phyloP scores from a whole-genome alignment of 1,284 basidiomycete species.

The Ceratobasidium sp. region DNA sequence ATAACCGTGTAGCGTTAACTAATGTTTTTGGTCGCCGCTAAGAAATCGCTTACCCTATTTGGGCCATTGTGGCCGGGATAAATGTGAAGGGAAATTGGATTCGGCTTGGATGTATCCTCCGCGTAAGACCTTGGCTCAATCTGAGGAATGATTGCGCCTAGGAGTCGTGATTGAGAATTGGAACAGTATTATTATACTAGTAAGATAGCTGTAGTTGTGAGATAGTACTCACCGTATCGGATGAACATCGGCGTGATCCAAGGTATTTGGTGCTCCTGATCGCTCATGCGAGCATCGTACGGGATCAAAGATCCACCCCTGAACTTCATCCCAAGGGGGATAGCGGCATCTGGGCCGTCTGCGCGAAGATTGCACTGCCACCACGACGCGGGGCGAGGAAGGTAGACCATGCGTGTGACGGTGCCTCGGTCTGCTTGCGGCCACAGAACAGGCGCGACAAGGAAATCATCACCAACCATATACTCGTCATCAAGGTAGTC shows the following conservation, averaged over 20 bases:
- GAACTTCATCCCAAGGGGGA: conserved; percentile 8
- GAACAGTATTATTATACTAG: not conserved
- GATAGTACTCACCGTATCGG: conserved; percentile 18
- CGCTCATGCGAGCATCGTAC: conserved; percentile 36
- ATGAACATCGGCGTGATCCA: conserved; percentile 46
- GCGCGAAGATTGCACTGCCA: conserved; percentile 42
- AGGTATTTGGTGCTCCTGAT: conserved; percentile 24
- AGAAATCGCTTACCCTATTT: conserved; percentile 16
- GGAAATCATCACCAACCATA: conserved; percentile 45
- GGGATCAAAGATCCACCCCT: conserved; percentile 40
- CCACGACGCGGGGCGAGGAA: conserved; percentile 41
- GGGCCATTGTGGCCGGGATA: conserved; percentile 30
- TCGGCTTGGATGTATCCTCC: conserved; percentile 22
- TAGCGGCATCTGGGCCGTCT: conserved; percentile 36
- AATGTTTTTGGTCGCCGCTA: not conserved
- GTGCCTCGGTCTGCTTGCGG: conserved; percentile 13
- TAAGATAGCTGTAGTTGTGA: no score
- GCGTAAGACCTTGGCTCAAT: conserved; percentile 41
- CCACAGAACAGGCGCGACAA: conserved; percentile 37
- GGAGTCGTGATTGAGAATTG: not conserved
- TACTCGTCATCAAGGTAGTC: conserved; percentile 45
- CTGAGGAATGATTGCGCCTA: conserved; percentile 44
- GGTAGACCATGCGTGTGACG: conserved; percentile 30
- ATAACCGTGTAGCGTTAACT: not conserved
- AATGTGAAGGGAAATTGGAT: conserved; percentile 42